Base-by-base conservation (phyloP, 768 basidiomycete species). In the Psilocybe cubensis region DNA sequence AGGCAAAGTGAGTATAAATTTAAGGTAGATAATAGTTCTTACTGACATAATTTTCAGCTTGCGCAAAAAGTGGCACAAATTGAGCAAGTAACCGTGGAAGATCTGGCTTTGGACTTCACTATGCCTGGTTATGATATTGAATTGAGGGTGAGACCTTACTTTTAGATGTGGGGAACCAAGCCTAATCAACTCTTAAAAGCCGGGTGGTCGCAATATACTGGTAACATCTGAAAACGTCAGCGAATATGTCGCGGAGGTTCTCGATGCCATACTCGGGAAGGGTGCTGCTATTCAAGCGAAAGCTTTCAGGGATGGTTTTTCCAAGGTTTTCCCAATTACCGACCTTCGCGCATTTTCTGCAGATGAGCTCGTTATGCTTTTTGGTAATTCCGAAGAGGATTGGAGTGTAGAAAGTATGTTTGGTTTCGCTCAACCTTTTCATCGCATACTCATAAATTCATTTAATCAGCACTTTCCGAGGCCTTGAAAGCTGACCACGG, bases 401-500 rank as follows among this genome's bases (percentile, higher is more conserved):
- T 99, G 97, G 97, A 87, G 84, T 59, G 69, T 80, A 10, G 95
- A 97, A 72, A 94, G 96, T 98, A 71, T 62, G 93, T 76, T n/a
- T n/a, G n/a, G 7, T 5, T 7, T 4, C 21, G 17, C 27, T 20
- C 58, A 49, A 1, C 9, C 23, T 40, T 42, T 3, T n/a, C n/a
- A n/a, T n/a, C 18, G 2, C 63, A 49, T 40, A 40, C 40, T 38
- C 24, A 40, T 50, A 42, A 17, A 20, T 44, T 4, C 9, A 9
- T 35, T 8, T 35, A 54, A 35, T 3, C 62, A 97, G 96, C 94
- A 20, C 81, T 98, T 29, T 85, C 83, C 33, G 95, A 96, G 70
- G 87, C 91, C 3, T 72, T 98, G 70, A 98, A 98, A 72, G 97
- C 97, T 10, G 97, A 99, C 66, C 97, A 99, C 69, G 97, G 97